phyloP scores from a whole-genome alignment of 495 filamentous ascomycete species.

The Hypoxylon trugodes region DNA sequence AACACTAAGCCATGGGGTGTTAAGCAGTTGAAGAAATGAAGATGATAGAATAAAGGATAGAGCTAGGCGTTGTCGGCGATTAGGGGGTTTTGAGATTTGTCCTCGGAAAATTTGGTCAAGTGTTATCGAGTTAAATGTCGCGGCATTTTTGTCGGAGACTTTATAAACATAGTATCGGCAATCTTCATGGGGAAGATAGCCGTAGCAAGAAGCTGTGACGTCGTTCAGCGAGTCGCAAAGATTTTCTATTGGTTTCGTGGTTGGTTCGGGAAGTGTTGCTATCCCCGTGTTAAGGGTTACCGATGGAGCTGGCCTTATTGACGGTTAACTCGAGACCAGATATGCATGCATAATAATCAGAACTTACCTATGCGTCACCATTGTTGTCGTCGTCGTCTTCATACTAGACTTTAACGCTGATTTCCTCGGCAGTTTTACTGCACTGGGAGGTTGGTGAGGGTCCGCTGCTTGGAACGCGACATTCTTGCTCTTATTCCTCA shows the following conservation, averaged over 20 bases:
- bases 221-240: neutral
- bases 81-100: neutral
- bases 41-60: neutral
- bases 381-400: neutral
- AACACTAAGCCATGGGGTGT: neutral
- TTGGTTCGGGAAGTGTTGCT: neutral
- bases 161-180: neutral
- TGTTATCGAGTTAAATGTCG: neutral
- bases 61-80: neutral
- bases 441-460: neutral
- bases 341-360: neutral
- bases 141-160: neutral
- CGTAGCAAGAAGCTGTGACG: neutral
- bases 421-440: neutral
- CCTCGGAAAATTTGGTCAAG: neutral
- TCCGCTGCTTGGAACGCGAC: neutral
- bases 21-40: neutral
- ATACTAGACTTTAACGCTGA: neutral
- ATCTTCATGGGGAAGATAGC: neutral
- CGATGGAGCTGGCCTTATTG: neutral
- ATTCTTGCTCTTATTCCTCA: neutral
- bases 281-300: neutral
- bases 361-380: neutral
- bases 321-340: neutral
- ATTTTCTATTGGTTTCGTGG: neutral